Conservation (phyloP, 768 basidiomycete genomes). For the Boletus reticulatus region DNA sequence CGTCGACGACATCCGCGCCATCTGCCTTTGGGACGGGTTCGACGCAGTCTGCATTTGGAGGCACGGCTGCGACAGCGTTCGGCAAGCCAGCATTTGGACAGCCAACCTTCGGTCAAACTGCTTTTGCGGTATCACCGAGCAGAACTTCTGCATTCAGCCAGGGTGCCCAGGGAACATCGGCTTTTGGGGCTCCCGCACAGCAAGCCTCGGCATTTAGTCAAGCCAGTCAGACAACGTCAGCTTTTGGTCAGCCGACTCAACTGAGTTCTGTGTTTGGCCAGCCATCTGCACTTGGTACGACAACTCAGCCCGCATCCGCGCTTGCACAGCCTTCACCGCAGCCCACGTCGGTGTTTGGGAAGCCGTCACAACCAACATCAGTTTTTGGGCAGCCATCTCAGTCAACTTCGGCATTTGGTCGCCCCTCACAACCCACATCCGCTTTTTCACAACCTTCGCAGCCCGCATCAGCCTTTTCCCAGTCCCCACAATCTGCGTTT, state of each 20-base stretch:
- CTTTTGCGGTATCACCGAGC: constrained; percentile 19
- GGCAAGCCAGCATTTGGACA: constrained; percentile 35
- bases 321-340: constrained; percentile 30
- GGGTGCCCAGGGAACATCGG: constrained; percentile 25
- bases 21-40: constrained; percentile 41
- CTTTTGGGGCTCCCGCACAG: constrained; percentile 35
- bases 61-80: constrained; percentile 22
- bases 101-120: constrained; percentile 40
- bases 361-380: constrained; percentile 24
- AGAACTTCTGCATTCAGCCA: constrained; percentile 28
- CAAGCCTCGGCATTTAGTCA: constrained; percentile 38
- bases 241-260: constrained; percentile 38
- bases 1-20: constrained; percentile 26
- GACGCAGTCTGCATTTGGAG: constrained; percentile 33
- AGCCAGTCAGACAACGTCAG: constrained; percentile 33
- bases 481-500: constrained; percentile 34
- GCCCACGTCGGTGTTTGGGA: constrained; percentile 34
- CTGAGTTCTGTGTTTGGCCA: constrained; percentile 37
- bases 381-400: constrained; percentile 35
- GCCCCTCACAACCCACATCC: constrained; percentile 28
- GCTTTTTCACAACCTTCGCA: constrained; percentile 31
- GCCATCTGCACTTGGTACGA: constrained; percentile 35
- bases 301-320: constrained; percentile 26
- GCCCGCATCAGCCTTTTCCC: constrained; percentile 26
- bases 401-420: constrained; percentile 36